phyloP scores from a whole-genome alignment of 805 yeast genomes.

The Kuraishia piskuri region DNA sequence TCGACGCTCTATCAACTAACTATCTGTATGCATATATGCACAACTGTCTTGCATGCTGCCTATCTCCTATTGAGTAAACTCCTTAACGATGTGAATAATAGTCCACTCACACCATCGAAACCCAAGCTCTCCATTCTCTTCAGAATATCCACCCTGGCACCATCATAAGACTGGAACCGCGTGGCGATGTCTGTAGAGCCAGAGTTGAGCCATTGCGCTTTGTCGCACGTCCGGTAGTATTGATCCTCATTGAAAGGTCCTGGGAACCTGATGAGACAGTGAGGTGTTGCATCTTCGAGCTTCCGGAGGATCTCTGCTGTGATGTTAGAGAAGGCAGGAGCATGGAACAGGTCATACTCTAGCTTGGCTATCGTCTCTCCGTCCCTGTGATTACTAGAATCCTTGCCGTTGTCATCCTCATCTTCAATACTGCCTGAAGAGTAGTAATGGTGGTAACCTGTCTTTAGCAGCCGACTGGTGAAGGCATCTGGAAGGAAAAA shows the following conservation, averaged over 20 bases:
- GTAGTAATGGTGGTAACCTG: slow-evolving; percentile 13
- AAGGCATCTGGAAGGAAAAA: slow-evolving; percentile 27
- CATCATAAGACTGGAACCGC: slow-evolving; percentile 27
- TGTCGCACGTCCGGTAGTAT: slow-evolving; percentile 7
- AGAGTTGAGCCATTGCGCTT: slow-evolving; percentile 14
- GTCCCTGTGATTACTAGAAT: slow-evolving; percentile 4
- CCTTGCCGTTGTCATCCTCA: slow-evolving; percentile 20
- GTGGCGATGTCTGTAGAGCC: not conserved
- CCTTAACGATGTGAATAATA: slow-evolving; percentile 46
- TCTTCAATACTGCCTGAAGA: slow-evolving; percentile 20
- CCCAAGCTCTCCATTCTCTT: slow-evolving; percentile 31
- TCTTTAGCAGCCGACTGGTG: slow-evolving; percentile 20
- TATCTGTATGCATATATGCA: not conserved
- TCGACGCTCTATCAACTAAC: not conserved
- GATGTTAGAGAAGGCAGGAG: slow-evolving; percentile 41
- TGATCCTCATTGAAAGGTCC: slow-evolving; percentile 40
- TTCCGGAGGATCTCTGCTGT: slow-evolving; percentile 34
- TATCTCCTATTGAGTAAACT: slow-evolving; percentile 27
- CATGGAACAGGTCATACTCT: slow-evolving; percentile 32
- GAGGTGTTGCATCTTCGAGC: slow-evolving; percentile 32
- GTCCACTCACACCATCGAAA: slow-evolving; percentile 37
- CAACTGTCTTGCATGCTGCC: not conserved
- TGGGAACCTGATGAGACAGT: slow-evolving; percentile 30
- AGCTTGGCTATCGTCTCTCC: slow-evolving; percentile 11
- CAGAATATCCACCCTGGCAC: slow-evolving; percentile 35